Base-by-base conservation (phyloP, 2,329 filamentous ascomycete genomes). In the Ascosphaera apis region DNA sequence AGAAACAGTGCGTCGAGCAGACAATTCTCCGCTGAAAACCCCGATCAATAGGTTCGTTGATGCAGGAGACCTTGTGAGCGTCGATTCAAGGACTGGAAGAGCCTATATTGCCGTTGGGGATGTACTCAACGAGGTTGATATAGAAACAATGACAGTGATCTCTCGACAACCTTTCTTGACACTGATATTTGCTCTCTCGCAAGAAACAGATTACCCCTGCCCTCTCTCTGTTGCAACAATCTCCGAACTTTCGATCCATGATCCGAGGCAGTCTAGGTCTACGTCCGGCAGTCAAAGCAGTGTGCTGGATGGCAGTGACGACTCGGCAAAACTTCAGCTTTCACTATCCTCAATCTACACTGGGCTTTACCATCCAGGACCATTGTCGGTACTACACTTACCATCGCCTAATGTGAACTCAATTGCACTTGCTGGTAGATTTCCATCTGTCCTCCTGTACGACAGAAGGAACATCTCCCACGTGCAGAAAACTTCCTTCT, bases 371-470 rank as follows among this genome's bases (percentile, higher is more conserved):
- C 77, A 88, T 44, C 76, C 82, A 1, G 80, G 79, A 0, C 81
- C 84, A 1, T 65, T 91, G 16, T 81, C 76, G 33, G 83, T 93
- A 41, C 60, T 91, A 2, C 82, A 92, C 49, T 61, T 84, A 18
- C 74, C 75, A 11, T 62, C 59, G 6, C 57, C 68, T 1, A 62
- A 69, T 41, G 62, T 72, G 13, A 77, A 80, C 35, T 77, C 88
- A 19, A 88, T 95, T 30, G 86, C 84, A 58, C 72, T 93, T 25
- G 81, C 77, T 3, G 86, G 86, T 0, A 71, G 86, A 12, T 93
- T 93, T 50, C 78, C 83, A 3, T 84, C 73, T 46, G 80, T 93
- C 38, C 61, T 93, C 3, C 76, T 82, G 49, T 95, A 92, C 55
- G 83, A 93, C 49, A 70, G 83, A 3, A 75, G 86, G 32, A 81